Evolutionary conservation across 306 rosid genomes (phyloP).

Genomic region (Geum urbanum): DNA sequence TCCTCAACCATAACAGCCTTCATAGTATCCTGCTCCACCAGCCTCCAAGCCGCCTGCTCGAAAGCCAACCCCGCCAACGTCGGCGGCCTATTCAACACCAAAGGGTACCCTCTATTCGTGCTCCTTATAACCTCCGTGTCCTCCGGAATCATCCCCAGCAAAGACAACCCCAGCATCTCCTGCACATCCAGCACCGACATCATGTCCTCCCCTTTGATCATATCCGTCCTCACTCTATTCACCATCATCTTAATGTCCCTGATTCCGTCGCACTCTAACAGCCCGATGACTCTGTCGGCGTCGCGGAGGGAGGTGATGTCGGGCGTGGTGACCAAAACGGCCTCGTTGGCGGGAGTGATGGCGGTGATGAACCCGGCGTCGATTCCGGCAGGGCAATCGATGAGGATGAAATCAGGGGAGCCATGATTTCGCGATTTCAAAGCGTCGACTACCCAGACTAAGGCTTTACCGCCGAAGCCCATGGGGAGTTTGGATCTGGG

Average conservation of each 20-base stretch:
- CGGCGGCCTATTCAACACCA: conserved; percentile 87
- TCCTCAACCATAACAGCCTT: conserved; percentile 88
- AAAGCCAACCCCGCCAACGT: conserved; percentile 94
- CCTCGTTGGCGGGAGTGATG: conserved; percentile 93
- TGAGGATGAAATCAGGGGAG: conserved; percentile 73
- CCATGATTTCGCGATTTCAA: conserved; percentile 60
- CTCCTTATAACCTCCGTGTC: conserved; percentile 89
- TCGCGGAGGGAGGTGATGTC: conserved; percentile 88
- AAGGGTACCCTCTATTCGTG: conserved; percentile 87
- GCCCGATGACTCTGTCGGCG: conserved; percentile 84
- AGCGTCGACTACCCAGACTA: conserved; percentile 91
- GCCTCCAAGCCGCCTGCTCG: conserved; percentile 99
- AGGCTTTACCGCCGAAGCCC: conserved; percentile 88
- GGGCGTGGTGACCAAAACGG: conserved; percentile 80
- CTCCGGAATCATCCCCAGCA: conserved; percentile 84
- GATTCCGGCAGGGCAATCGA: conserved; percentile 94
- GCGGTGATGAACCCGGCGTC: conserved; percentile 98
- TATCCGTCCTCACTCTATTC: conserved; percentile 86
- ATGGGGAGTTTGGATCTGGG: conserved; percentile 85
- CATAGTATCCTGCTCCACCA: conserved; percentile 96
- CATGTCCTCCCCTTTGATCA: conserved; percentile 98
- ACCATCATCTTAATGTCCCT: conserved; percentile 97
- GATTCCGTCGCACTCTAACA: conserved; percentile 90
- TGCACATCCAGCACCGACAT: conserved; percentile 96
- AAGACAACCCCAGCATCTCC: conserved; percentile 87